Evolutionary conservation across 2,329 filamentous ascomycete species (phyloP), one percentile per base, ranked within the genome.

Genomic region (Kalaharituber pfeilii): DNA sequence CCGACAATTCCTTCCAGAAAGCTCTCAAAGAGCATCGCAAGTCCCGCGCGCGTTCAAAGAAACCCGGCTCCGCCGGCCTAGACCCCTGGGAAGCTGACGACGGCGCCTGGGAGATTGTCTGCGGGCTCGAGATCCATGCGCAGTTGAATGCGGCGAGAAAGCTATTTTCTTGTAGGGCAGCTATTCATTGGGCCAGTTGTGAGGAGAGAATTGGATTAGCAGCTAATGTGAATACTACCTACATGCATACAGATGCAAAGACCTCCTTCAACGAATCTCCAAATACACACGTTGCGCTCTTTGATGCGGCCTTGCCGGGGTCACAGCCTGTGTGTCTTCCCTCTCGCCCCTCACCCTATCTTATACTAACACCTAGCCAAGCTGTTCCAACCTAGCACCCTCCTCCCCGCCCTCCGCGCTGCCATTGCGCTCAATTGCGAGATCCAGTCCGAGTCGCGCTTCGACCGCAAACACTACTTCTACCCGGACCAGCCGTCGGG

Each of bases 381-480:
- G 42, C 69, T 73, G 28, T 91, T 98, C 64, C 88, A 96, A 69
- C 76, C 74, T 27, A 84, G 82, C 57, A 86, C 84, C 0, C 72
- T 98, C 9, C 75, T 96, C 33, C 91, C 91, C 3, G 91, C 91
- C n/a, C 66, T 98, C 15, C 80, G 91, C 57, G 89, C 89, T 18
- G 89, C 91, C 0, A 71, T 95, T 50, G 86, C 87, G 0, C 73
- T 98, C 45, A 78, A 82, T 55, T 96, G 91, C 68, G 71, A 80
- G 1, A 76, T 96, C 52, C 83, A 93, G 65, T 72, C 70, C 1
- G 75, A 78, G 62, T 94, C 87, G 67, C 79, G 78, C 53, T 98
- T 95, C 70, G 91, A 98, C 68, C 77, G 91, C 59, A 98, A 98
- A 68, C 91, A 98, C 69, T 98, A 98, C 69, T 96, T 98, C 69